Evolutionary conservation across 495 filamentous ascomycete species (phyloP), one percentile per base, ranked within the genome.

Genomic region (Penicillium paradoxum): DNA sequence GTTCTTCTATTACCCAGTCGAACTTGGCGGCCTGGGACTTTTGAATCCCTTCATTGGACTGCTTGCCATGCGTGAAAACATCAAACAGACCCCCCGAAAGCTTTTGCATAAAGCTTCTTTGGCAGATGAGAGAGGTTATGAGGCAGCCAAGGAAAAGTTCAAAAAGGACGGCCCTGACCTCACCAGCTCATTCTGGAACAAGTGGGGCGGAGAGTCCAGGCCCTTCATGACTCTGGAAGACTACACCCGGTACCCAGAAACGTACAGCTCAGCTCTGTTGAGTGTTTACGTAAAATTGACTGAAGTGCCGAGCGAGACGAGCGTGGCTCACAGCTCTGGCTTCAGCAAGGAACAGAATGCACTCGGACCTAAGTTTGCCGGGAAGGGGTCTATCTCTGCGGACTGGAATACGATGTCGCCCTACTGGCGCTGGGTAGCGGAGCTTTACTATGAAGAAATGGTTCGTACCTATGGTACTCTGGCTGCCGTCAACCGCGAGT

Each of bases 1-100:
- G n/a, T 84, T 84, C 62, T 79, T 87, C 63, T 88, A 78, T 62
- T 82, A 82, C 50, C 83, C 84, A 3, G 69, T 79, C 18, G 75
- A 80, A 52, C 71, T 85, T 15, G 82, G 82, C 13, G 81, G 82
- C 3, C 67, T 85, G 4, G 76, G 77, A 4, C 73, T 85, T 18
- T 60, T 76, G 18, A 83, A 78, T 57, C 82, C 82, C 9, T 83
- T 81, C 58, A 72, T 84, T 36, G 58, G 70, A 4, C 68, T 80
- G 7, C 63, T 83, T 11, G 72, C 75, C 33, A 74, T 83, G 59
- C 75, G 79, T 32, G 73, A 82, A 36, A 66, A 70, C 22, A 77
- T 84, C 55, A 68, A 69, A 10, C 51, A 72, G 45, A 70, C 78
- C 10, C 78, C 82, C 0, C 57, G 70, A 11, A 54, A 62, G 25